Conservation (phyloP, 139 green algal genomes). For the Desmodesmus armatus region DNA sequence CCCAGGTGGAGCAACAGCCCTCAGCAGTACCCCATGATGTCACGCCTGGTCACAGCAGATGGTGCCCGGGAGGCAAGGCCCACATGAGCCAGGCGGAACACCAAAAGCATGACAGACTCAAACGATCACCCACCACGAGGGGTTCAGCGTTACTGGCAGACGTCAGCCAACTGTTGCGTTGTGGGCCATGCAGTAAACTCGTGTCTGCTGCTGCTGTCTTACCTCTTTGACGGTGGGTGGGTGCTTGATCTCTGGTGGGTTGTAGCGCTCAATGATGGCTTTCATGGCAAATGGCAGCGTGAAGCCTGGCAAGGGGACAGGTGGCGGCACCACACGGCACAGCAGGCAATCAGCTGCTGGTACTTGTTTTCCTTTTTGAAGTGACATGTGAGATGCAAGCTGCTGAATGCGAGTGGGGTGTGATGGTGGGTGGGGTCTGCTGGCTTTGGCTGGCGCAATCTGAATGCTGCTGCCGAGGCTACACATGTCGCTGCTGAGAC, state of each 20-base stretch:
- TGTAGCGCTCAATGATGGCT: background rate
- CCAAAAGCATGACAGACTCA: no score
- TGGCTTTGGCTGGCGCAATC: no score
- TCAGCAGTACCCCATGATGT: no score
- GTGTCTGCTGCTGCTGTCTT: background rate
- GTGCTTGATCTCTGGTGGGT: constrained; percentile 23
- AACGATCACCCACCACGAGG: background rate
- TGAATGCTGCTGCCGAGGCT: background rate
- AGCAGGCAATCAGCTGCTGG: no score
- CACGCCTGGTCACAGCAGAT: no score
- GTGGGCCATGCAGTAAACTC: background rate
- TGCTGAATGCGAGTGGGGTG: no score
- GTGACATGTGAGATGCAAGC: no score
- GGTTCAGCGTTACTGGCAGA: background rate
- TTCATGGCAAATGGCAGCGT: constrained; percentile 29
- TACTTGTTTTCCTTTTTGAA: no score
- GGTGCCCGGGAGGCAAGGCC: no score
- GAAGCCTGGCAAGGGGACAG: constrained; percentile 16
- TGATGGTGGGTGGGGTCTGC: no score
- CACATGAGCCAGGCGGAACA: no score
- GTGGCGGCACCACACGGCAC: background rate
- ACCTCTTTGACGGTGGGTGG: constrained; percentile 42
- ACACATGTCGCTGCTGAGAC: background rate
- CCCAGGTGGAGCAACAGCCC: no score
- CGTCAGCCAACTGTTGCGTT: background rate